Conservation (phyloP, 345 rosid species). For the Lenwebbia sp. region DNA sequence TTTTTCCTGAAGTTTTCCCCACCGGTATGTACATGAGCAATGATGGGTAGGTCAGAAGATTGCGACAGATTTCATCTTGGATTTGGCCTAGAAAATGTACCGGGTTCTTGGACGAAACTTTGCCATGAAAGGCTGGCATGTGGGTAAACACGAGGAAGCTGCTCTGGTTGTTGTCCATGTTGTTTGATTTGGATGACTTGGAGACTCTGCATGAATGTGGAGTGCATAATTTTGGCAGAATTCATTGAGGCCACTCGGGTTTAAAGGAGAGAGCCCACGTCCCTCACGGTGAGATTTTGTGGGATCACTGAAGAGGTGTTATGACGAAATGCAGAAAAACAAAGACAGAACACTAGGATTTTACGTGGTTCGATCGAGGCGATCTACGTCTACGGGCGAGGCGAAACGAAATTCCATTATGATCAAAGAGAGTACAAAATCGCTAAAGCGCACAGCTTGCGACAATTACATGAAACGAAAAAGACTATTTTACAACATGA, state of each 20-base stretch:
- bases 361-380: too few species aligned
- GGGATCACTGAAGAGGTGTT: too few species aligned
- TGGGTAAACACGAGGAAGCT: background rate
- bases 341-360: too few species aligned
- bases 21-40: accelerated
- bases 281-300: too few species aligned
- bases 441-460: too few species aligned
- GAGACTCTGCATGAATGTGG: background rate
- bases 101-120: background rate
- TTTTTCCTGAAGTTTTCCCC: background rate
- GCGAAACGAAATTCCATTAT: too few species aligned
- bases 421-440: too few species aligned
- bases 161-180: background rate
- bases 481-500: too few species aligned
- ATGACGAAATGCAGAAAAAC: too few species aligned
- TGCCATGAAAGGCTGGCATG: background rate
- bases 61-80: background rate
- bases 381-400: too few species aligned
- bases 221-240: background rate
- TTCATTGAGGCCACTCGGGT: background rate
- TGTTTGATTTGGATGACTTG: background rate
- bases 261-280: background rate
- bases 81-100: background rate
- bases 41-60: background rate
- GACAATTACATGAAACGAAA: too few species aligned